Evolutionary conservation across 2,329 filamentous ascomycete species (phyloP).

Genomic region (Penicillium sp.): DNA sequence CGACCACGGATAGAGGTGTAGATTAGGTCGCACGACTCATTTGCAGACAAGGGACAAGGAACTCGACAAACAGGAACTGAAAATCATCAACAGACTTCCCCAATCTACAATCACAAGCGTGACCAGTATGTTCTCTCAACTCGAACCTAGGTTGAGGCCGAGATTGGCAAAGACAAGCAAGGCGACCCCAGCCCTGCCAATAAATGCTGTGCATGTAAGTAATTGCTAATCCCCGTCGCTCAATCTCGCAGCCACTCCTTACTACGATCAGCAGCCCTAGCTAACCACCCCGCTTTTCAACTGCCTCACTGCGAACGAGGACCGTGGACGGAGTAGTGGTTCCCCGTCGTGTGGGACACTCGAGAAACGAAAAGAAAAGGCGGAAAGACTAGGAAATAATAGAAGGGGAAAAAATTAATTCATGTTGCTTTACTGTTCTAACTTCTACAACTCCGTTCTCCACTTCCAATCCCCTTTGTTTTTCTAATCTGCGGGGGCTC

Average conservation of each 20-base stretch:
- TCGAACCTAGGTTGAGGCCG: slow-evolving; percentile 1
- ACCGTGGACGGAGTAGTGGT: neutral
- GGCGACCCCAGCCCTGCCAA: slow-evolving; percentile 6
- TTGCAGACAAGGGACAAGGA: neutral
- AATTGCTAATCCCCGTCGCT: slow-evolving; percentile 15
- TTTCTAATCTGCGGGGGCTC: slow-evolving; percentile 16
- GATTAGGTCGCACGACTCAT: neutral
- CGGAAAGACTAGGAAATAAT: neutral
- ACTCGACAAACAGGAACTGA: neutral
- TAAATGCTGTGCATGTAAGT: slow-evolving; percentile 20
- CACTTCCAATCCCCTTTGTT: slow-evolving; percentile 2
- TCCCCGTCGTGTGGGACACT: neutral
- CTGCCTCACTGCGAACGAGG: slow-evolving; percentile 1
- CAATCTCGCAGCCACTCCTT: slow-evolving; percentile 29
- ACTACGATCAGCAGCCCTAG: slow-evolving; percentile 28
- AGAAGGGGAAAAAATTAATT: neutral
- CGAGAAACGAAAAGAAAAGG: neutral
- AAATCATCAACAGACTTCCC: neutral
- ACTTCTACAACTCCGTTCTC: neutral
- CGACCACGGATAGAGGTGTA: neutral
- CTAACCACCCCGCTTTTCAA: slow-evolving; percentile 20
- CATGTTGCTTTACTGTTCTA: neutral
- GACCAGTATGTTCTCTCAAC: neutral
- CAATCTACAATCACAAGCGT: slow-evolving; percentile 1
- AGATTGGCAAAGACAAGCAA: neutral